phyloP scores from a whole-genome alignment of 1,284 basidiomycete species.

The Volvariella surrecta region DNA sequence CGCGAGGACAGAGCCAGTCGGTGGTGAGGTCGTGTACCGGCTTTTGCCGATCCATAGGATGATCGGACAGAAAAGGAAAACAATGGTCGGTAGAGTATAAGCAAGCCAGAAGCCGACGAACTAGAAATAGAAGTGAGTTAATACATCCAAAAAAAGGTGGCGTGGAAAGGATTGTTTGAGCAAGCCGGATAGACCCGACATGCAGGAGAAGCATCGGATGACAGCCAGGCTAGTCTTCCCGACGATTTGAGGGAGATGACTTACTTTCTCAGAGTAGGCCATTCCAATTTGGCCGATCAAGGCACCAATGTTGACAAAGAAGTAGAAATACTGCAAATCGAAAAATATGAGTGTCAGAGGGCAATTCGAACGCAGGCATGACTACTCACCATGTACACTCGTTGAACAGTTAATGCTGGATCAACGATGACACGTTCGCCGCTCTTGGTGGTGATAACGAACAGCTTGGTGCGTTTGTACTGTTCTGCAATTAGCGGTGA shows the following conservation, averaged over 20 bases:
- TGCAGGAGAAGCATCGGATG: no score
- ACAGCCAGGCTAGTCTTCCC: no score
- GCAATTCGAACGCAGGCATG: not conserved
- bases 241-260: no score
- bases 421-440: constrained; percentile 82
- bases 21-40: constrained; percentile 60
- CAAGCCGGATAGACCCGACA: no score
- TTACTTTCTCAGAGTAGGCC: constrained; percentile 66
- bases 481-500: constrained; percentile 78
- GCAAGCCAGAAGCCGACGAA: constrained; percentile 70
- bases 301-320: constrained; percentile 75
- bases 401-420: constrained; percentile 61
- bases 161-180: no score
- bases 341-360: not conserved
- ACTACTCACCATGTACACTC: constrained; percentile 61
- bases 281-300: constrained; percentile 63
- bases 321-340: constrained; percentile 58
- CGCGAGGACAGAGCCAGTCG: constrained; percentile 69
- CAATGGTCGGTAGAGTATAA: constrained; percentile 56
- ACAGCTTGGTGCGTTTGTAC: constrained; percentile 48
- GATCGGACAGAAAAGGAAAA: constrained; percentile 65
- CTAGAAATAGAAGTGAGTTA: no score
- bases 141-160: no score
- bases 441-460: constrained; percentile 40
- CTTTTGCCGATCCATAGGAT: constrained; percentile 63